Evolutionary conservation across 352 stramenopile genomes (phyloP), one percentile per base, ranked within the genome.

Genomic region (Phytophthora pini): DNA sequence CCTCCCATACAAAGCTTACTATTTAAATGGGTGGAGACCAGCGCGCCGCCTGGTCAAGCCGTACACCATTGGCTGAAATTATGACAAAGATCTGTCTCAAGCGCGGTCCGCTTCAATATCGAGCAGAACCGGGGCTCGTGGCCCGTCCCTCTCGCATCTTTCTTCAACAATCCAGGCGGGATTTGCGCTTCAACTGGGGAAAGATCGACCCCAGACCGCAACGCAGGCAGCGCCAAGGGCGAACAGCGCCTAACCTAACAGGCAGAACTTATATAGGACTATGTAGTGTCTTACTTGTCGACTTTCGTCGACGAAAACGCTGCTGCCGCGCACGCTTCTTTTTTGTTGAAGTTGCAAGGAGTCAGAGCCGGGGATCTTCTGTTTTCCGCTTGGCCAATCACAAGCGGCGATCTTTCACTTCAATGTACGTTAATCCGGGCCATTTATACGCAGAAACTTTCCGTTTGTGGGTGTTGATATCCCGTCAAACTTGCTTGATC

Each of bases 271-370:
- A 0, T 3, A 36, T 4, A 9, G 11, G 9, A 13, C 31, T 36
- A 36, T 12, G 31, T 36, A 13, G 8, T 12, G 11, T 8, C 3
- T 12, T 13, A 12, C 8, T 13, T 36, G 38, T 43, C 38, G 38
- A 22, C 22, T 20, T 43, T 43, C 38, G 38, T 22, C 13, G 15
- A 20, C 13, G 15, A 43, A 4, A 46, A 27, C 1, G n/a, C 45
- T 36, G 26, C 36, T 12, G n/a, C 38, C 36, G 41, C 24, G 8
- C 20, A 40, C 38, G 70, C 48, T 79, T 79, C 66, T 82, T 87
- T 83, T 84, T 82, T 85, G 74, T 86, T 88, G 77, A 89, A 89
- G 77, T 87, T 87, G 70, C 24, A 48, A 67, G 26, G 24, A 46
- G 31, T 27, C 58, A 82, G 61, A 81, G 62, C 72, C 70, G 26